These are phyloP conservation scores for Fusarium aywerte DNA, from an alignment of 2,329 filamentous ascomycete genomes.

Conservation along the genomic window DNA sequence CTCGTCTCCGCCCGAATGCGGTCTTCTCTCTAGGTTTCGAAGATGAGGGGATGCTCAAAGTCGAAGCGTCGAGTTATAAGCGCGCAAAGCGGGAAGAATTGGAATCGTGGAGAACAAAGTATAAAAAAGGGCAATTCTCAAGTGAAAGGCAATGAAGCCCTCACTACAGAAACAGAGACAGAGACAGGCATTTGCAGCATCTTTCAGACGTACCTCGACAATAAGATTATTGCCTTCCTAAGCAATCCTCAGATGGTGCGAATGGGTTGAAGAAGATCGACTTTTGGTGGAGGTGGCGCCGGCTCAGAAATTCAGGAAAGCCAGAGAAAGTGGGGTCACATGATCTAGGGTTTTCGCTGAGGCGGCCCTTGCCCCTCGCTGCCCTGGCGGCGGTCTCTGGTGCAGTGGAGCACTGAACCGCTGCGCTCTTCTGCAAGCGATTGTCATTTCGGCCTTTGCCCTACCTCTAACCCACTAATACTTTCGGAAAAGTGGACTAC, in stretches of 20 bases:
- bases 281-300: conserved; percentile 47
- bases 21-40: conserved; percentile 21
- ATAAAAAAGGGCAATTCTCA: conserved; percentile 44
- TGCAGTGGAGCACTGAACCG: conserved; percentile 3
- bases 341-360: conserved; percentile 47
- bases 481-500: conserved; percentile 38
- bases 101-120: conserved; percentile 17
- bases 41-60: conserved; percentile 18
- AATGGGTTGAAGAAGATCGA: conserved; percentile 48
- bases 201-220: conserved; percentile 71
- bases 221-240: conserved; percentile 70
- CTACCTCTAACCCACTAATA: conserved; percentile 32
- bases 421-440: background rate
- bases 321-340: conserved; percentile 42
- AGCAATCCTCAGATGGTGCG: conserved; percentile 68
- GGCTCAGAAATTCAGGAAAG: conserved; percentile 44
- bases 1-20: conserved; percentile 10
- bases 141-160: conserved; percentile 47
- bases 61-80: conserved; percentile 25
- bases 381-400: background rate
- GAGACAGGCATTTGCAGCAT: conserved; percentile 55
- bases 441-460: conserved; percentile 26
- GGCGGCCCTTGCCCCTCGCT: conserved; percentile 27
- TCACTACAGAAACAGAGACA: conserved; percentile 43
- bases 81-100: conserved; percentile 20